These are phyloP conservation scores for Hevea brasiliensis DNA, from an alignment of 345 rosid species.

Conservation along the genomic window DNA sequence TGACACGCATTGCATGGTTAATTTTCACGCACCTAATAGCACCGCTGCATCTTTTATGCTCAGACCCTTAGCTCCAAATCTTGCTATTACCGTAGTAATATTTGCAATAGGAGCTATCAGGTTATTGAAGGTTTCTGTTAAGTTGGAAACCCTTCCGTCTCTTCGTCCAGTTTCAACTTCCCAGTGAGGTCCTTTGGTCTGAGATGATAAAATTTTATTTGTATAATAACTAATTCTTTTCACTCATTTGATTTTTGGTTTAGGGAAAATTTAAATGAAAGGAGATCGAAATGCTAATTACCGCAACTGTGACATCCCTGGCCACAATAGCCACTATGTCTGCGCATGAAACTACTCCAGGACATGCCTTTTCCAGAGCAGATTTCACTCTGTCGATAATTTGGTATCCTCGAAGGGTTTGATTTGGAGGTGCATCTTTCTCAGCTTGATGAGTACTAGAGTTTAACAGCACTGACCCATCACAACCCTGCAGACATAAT, in stretches of 20 bases:
- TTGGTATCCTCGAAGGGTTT: slow-evolving; percentile 55
- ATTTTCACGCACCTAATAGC: slow-evolving; percentile 43
- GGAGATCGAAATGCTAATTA: slow-evolving; percentile 9
- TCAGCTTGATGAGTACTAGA: slow-evolving; percentile 46
- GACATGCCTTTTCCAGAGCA: slow-evolving; percentile 66
- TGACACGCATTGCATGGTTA: too few relatives aligned
- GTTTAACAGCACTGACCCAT: slow-evolving; percentile 69
- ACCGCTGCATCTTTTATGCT: slow-evolving; percentile 54
- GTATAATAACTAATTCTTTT: too few relatives aligned
- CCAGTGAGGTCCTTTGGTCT: slow-evolving; percentile 47
- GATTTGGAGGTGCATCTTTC: slow-evolving; percentile 51
- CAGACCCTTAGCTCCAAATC: slow-evolving; percentile 41
- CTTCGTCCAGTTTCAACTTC: slow-evolving; percentile 67
- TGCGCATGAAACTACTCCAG: slow-evolving; percentile 75
- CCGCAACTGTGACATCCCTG: slow-evolving; percentile 54
- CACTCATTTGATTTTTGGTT: neutral
- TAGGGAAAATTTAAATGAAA: neutral
- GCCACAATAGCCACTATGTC: slow-evolving; percentile 68
- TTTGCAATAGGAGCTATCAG: slow-evolving; percentile 41
- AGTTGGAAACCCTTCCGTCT: slow-evolving; percentile 55
- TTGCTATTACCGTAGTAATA: slow-evolving; percentile 34
- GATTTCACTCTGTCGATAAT: slow-evolving; percentile 57
- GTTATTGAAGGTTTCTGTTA: slow-evolving; percentile 25
- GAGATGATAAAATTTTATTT: neutral
- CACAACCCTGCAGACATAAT: slow-evolving; percentile 61